Conservation (phyloP, 768 basidiomycete genomes). For the Podaxis sp. region DNA sequence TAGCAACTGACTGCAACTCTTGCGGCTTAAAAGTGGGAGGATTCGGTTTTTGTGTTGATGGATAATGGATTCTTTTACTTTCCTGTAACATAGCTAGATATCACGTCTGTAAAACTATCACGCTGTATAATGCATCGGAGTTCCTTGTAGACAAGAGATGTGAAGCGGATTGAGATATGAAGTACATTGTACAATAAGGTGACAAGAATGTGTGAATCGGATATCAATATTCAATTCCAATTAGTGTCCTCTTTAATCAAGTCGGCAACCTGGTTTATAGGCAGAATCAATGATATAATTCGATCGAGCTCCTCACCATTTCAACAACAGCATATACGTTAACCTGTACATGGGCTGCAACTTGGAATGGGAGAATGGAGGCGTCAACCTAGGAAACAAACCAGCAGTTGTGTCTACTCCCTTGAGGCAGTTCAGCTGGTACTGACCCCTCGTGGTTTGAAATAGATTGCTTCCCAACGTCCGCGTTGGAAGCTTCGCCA, state of each 20-base stretch:
- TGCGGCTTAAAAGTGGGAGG: neutral
- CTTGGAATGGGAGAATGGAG: constrained; percentile 20
- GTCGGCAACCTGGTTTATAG: neutral
- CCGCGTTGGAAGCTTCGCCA: too few relatives aligned
- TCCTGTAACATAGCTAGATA: neutral
- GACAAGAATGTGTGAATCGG: too few relatives aligned
- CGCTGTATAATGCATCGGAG: neutral
- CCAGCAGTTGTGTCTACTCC: neutral
- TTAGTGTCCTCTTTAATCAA: constrained; percentile 4
- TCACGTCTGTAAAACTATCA: neutral
- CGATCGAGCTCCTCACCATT: constrained; percentile 16
- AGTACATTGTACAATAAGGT: too few relatives aligned
- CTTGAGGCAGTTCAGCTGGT: neutral
- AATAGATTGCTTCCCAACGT: too few relatives aligned
- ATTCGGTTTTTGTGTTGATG: neutral
- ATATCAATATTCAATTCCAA: too few relatives aligned
- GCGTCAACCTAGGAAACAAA: constrained; percentile 20
- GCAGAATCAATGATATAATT: neutral
- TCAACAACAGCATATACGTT: constrained; percentile 24
- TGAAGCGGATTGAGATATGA: neutral
- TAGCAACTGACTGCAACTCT: constrained; percentile 1
- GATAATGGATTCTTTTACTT: neutral
- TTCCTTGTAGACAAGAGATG: neutral
- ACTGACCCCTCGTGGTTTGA: constrained; percentile 27
- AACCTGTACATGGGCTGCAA: constrained; percentile 18